These are phyloP conservation scores for Candida sp. DNA, from an alignment of 1,139 yeast species.

Conservation along the genomic window DNA sequence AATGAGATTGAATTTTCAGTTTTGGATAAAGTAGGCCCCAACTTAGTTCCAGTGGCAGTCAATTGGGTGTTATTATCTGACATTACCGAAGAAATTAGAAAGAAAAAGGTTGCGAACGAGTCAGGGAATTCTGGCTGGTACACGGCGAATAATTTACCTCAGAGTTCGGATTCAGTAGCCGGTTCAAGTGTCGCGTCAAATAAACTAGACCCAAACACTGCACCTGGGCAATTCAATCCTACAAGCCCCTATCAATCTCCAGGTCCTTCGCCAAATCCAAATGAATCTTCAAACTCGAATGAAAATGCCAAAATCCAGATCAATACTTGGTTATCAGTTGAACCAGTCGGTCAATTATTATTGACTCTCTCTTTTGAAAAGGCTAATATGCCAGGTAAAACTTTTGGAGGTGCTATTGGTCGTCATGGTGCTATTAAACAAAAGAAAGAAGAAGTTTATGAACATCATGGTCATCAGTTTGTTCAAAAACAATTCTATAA, in stretches of 20 bases:
- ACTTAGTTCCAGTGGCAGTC: slow-evolving; percentile 83
- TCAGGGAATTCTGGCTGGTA: slow-evolving; percentile 82
- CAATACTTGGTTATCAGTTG: slow-evolving; percentile 88
- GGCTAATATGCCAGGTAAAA: slow-evolving; percentile 46
- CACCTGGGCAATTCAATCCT: background rate
- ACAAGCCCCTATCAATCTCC: background rate
- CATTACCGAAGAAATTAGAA: slow-evolving; percentile 90
- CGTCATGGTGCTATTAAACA: slow-evolving; percentile 99
- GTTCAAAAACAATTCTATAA: slow-evolving; percentile 94
- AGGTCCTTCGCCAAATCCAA: background rate
- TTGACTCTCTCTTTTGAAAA: slow-evolving; percentile 79
- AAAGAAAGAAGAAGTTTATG: slow-evolving; percentile 91
- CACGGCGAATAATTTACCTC: slow-evolving; percentile 60
- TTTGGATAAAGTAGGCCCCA: slow-evolving; percentile 71
- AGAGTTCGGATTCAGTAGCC: slow-evolving; percentile 8
- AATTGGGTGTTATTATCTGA: slow-evolving; percentile 90
- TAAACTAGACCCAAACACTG: background rate
- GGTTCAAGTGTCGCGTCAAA: too few relatives aligned
- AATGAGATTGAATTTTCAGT: slow-evolving; percentile 88
- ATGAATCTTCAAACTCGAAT: slow-evolving; percentile 16
- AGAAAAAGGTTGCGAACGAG: slow-evolving; percentile 80
- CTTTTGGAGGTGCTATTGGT: slow-evolving; percentile 72
- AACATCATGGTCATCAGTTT: slow-evolving; percentile 96
- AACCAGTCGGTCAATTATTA: slow-evolving; percentile 90
- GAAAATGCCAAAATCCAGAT: slow-evolving; percentile 36